Evolutionary conservation across 108 stramenopile species (phyloP).

Genomic region (Cyclotella choctawhatcheeana): DNA sequence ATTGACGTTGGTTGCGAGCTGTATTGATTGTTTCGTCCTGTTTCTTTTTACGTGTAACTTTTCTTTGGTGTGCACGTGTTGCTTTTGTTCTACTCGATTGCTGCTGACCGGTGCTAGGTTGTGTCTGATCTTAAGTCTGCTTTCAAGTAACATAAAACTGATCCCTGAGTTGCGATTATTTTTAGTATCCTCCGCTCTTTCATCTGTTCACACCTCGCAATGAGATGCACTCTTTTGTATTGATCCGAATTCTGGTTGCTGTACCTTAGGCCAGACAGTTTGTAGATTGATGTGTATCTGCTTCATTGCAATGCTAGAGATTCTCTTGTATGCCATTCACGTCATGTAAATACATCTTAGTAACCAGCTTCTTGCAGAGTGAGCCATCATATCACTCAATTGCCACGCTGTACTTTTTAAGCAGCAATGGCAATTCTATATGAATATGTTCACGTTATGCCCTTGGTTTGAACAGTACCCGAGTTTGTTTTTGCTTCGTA

Average conservation of each 20-base stretch:
- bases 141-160: background rate
- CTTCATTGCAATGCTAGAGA: background rate
- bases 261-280: background rate
- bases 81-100: background rate
- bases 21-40: background rate
- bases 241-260: background rate
- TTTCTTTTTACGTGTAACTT: background rate
- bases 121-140: background rate
- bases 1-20: background rate
- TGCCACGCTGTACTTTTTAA: background rate
- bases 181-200: background rate
- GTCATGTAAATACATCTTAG: background rate
- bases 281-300: background rate
- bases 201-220: background rate
- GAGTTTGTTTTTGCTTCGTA: conserved; percentile 2
- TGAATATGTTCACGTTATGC: background rate
- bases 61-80: background rate
- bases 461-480: background rate
- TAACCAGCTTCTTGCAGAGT: background rate
- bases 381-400: background rate
- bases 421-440: background rate
- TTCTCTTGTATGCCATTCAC: background rate
- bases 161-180: background rate
- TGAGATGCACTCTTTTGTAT: background rate
- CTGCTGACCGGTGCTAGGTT: background rate